These are phyloP conservation scores for Sclerotinia glacialis DNA, from an alignment of 2,329 filamentous ascomycete genomes.

Conservation along the genomic window DNA sequence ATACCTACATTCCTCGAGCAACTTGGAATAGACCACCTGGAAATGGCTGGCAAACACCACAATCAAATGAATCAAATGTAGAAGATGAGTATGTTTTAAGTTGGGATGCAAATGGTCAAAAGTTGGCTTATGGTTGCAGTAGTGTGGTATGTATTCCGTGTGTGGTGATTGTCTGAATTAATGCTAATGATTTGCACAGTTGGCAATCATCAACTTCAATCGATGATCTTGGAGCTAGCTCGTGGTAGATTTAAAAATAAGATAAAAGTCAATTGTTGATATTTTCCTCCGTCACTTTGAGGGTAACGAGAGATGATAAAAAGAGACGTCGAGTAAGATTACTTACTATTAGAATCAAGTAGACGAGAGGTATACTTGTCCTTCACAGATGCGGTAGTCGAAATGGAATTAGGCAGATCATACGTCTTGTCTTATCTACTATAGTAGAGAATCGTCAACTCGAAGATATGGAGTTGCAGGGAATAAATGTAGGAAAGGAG, in stretches of 20 bases:
- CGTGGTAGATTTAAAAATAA: neutral
- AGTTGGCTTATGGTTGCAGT: constrained; percentile 61
- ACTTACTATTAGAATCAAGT: neutral
- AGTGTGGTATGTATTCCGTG: constrained; percentile 51
- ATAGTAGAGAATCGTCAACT: neutral
- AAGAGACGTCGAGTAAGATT: neutral
- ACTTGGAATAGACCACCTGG: constrained; percentile 57
- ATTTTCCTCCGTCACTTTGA: neutral
- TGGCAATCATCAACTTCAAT: constrained; percentile 29
- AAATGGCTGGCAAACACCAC: constrained; percentile 58
- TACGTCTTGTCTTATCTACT: neutral
- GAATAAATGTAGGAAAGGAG: neutral
- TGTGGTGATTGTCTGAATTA: neutral
- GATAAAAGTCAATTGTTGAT: neutral
- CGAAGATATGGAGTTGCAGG: neutral
- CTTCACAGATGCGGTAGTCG: neutral
- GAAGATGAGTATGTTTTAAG: constrained; percentile 61
- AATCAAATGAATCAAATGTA: constrained; percentile 50
- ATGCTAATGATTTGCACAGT: constrained; percentile 21
- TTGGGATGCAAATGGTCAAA: constrained; percentile 61
- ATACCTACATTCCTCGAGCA: constrained; percentile 55
- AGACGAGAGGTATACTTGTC: neutral
- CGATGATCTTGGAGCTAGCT: constrained; percentile 8
- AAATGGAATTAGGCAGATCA: neutral
- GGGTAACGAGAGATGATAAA: neutral